Conservation (phyloP, 176 grass and related monocot species). For the Pharus latifolius region DNA sequence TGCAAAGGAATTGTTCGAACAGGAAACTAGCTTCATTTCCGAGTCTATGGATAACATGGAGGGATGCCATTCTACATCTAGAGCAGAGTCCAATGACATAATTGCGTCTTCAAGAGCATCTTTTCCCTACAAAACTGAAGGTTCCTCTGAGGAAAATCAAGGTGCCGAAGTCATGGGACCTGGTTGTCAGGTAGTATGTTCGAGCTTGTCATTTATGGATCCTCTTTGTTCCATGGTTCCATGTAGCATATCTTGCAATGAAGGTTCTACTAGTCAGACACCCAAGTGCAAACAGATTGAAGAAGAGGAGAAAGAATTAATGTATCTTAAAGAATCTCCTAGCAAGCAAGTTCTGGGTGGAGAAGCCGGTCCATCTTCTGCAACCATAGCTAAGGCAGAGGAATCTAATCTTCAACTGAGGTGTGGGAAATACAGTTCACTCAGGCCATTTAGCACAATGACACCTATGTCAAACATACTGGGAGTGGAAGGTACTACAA, state of each 20-base stretch:
- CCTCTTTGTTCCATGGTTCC: conserved; percentile 80
- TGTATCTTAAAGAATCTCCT: not conserved
- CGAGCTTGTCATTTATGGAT: conserved; percentile 47
- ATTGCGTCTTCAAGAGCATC: conserved; percentile 55
- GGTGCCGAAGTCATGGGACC: conserved; percentile 6
- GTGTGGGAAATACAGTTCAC: conserved; percentile 28
- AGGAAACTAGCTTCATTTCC: conserved; percentile 87
- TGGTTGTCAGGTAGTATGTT: conserved; percentile 25
- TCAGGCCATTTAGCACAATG: conserved; percentile 42
- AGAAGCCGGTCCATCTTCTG: conserved; percentile 13
- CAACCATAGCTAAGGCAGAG: not conserved
- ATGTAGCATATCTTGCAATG: conserved; percentile 60
- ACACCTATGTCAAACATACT: conserved; percentile 15
- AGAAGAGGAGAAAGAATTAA: conserved; percentile 14
- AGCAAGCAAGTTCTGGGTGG: conserved; percentile 13
- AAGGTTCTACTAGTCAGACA: conserved; percentile 15
- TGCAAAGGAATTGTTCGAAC: conserved; percentile 37
- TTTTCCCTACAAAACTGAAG: conserved; percentile 16
- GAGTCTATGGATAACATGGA: conserved; percentile 52
- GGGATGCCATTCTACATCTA: conserved; percentile 17
- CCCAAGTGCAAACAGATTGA: conserved; percentile 13
- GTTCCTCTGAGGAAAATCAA: conserved; percentile 19
- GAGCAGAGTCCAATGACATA: conserved; percentile 42
- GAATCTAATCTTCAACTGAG: conserved; percentile 14
- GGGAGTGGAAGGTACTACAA: not conserved